Evolutionary conservation across 2,329 filamentous ascomycete genomes (phyloP).

Genomic region (Grosmannia penicillata): DNA sequence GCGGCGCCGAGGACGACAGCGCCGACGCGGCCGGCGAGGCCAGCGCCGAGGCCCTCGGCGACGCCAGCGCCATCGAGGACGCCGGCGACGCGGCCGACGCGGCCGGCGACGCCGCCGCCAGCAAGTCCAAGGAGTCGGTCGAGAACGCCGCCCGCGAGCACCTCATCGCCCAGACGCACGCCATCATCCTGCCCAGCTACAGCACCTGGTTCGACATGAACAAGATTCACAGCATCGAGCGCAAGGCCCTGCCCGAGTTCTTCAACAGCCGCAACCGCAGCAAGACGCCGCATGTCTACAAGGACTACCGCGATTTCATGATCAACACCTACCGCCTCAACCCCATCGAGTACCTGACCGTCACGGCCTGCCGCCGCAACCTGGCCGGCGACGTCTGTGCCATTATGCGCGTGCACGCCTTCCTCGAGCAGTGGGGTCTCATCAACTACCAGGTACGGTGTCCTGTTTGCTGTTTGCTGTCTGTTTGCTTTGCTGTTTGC

Average conservation of each 20-base stretch:
- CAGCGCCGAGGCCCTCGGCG: neutral
- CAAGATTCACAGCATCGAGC: constrained; percentile 76
- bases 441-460: constrained; percentile 99
- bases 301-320: constrained; percentile 99
- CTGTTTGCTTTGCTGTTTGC: neutral
- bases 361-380: constrained; percentile 90
- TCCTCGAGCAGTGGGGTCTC: constrained; percentile 95
- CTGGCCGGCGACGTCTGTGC: constrained; percentile 94
- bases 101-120: constrained; percentile 28
- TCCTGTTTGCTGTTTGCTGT: neutral
- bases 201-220: constrained; percentile 99
- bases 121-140: constrained; percentile 62
- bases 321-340: constrained; percentile 98
- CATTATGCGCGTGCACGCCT: constrained; percentile 97
- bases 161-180: constrained; percentile 82
- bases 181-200: constrained; percentile 94
- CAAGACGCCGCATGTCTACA: constrained; percentile 94
- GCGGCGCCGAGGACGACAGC: neutral
- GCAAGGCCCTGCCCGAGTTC: constrained; percentile 90
- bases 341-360: constrained; percentile 88
- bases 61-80: constrained; percentile 12
- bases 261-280: constrained; percentile 97
- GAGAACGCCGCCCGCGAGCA: constrained; percentile 84
- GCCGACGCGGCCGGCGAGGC: constrained; percentile 1
- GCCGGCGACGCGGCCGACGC: constrained; percentile 28